Evolutionary conservation across 2,329 filamentous ascomycete species (phyloP), one percentile per base, ranked within the genome.

Genomic region (Neonectria coccinea): DNA sequence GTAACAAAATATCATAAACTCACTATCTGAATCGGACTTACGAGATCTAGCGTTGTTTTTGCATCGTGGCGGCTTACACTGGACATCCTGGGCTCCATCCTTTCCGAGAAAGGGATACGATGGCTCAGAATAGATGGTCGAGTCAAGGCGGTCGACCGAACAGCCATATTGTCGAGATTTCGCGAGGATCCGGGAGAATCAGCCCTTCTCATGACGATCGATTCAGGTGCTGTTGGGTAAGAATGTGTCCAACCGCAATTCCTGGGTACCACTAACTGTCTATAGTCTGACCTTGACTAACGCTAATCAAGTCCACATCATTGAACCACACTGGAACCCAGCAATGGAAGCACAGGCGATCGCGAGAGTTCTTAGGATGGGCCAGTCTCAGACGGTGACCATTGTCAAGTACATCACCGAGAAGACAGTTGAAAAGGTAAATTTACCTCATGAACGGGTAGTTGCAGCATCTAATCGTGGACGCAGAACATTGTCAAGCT

Each of bases 161-260:
- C 45, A 29, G 25, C 25, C 14, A 48, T 29, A 29, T 9, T 48
- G 22, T 48, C 45, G 12, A 48, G 12, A 27, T 48, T 48, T 29
- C 22, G 45, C 3, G 12, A 48, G 45, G 22, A 48, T n/a, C 12
- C 7, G 6, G 14, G 12, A 16, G 45, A 4, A 48, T n/a, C 22
- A 12, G 45, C 22, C 16, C 22, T 48, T 3, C 45, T 48, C 45
- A 48, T 48, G 45, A 48, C 25, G 7, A 48, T 48, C 7, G 45
- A 48, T 52, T 59, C 56, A 31, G 27, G 47, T 18, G 47, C 47
- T 18, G 47, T 50, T 50, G 47, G 25, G 47, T 50, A 50, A 9
- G 47, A 6, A 29, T n/a, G 27, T 10, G 14, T 39, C 16, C 5
- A 29, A 18, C 14, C 2, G 31, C 31, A 33, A 8, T 29, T 31